Conservation (phyloP, 306 rosid species). For the Pyrus betulifolia region DNA sequence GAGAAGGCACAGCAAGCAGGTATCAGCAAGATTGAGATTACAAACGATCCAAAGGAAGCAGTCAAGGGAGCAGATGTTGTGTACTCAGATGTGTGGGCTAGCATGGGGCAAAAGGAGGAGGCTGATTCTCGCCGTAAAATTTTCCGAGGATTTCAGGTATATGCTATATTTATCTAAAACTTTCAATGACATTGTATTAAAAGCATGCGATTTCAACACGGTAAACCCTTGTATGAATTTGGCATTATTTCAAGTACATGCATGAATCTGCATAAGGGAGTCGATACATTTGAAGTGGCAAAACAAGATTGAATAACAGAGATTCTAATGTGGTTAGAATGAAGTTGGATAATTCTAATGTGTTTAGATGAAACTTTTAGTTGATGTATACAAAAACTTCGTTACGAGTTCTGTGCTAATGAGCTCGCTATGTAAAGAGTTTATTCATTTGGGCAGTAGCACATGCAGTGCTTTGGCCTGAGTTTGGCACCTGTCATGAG, state of each 20-base stretch:
- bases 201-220: neutral
- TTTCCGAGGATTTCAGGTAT: conserved; percentile 88
- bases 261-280: neutral
- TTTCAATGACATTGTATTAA: neutral
- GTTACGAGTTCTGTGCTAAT: neutral
- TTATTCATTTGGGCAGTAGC: too few species aligned
- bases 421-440: neutral
- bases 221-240: neutral
- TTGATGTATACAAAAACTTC: neutral
- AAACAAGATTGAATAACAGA: neutral
- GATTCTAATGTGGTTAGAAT: neutral
- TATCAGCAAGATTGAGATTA: conserved; percentile 88
- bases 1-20: conserved; percentile 78
- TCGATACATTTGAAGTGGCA: neutral
- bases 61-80: conserved; percentile 88
- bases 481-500: neutral
- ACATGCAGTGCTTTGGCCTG: neutral
- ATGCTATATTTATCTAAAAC: neutral
- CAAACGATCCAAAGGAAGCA: conserved; percentile 84
- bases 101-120: conserved; percentile 99
- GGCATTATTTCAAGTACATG: neutral
- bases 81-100: conserved; percentile 95
- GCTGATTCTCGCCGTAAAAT: conserved; percentile 69
- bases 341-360: neutral
- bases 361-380: neutral